These are phyloP conservation scores for Pyrenopolyporus hunteri DNA, from an alignment of 495 filamentous ascomycete species.

Conservation along the genomic window DNA sequence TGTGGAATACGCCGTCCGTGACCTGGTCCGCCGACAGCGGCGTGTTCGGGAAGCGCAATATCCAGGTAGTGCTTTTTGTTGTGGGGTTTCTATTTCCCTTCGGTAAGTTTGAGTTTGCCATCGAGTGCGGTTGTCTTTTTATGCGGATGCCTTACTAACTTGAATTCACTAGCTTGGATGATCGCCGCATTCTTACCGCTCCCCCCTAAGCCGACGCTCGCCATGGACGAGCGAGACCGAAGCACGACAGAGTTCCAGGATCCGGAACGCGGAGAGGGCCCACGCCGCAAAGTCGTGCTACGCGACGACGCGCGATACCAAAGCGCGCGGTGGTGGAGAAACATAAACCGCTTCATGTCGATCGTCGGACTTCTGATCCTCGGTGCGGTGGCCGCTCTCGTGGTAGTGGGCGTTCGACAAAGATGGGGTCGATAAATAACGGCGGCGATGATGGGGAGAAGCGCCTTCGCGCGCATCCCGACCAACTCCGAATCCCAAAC, in stretches of 20 bases:
- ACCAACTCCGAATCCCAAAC: constrained; percentile 10
- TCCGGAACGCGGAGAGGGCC: constrained; percentile 44
- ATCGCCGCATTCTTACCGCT: constrained; percentile 82
- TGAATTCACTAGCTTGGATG: constrained; percentile 73
- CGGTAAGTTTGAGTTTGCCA: constrained; percentile 54
- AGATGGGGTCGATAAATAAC: constrained; percentile 43
- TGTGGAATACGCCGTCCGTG: constrained; percentile 74
- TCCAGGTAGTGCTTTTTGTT: constrained; percentile 86
- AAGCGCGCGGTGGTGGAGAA: constrained; percentile 92
- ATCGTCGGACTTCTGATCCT: constrained; percentile 79
- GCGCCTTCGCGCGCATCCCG: not conserved
- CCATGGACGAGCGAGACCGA: constrained; percentile 49
- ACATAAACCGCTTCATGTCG: constrained; percentile 86
- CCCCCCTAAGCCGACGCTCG: constrained; percentile 60
- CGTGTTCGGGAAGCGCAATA: constrained; percentile 70
- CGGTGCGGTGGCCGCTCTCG: constrained; percentile 70
- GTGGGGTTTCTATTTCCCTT: constrained; percentile 87
- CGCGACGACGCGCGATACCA: constrained; percentile 70
- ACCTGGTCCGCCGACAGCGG: constrained; percentile 65
- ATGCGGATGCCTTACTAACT: too few species aligned
- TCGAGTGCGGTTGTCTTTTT: too few species aligned
- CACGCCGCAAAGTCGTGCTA: constrained; percentile 43
- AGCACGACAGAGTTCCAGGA: constrained; percentile 35
- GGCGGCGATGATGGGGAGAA: constrained; percentile 11
- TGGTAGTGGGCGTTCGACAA: constrained; percentile 60